Evolutionary conservation across 495 filamentous ascomycete species (phyloP).

Genomic region (Darksidea phi): DNA sequence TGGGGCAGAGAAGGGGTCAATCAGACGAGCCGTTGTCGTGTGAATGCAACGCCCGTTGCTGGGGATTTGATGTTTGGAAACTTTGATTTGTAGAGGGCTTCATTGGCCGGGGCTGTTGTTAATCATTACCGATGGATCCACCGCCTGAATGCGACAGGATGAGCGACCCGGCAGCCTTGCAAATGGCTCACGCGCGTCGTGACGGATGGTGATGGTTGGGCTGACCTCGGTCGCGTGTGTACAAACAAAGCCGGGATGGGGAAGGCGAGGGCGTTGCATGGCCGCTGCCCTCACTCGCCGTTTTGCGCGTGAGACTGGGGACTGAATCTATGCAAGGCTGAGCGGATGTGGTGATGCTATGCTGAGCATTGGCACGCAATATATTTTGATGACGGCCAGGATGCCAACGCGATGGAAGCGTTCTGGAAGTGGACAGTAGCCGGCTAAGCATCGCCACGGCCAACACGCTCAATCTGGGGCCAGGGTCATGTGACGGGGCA

Average conservation of each 20-base stretch:
- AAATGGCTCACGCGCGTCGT: too few species aligned
- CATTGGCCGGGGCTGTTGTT: slow-evolving; percentile 16
- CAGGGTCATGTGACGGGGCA: too few species aligned
- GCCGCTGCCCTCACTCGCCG: too few species aligned
- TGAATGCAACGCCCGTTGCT: slow-evolving; percentile 8
- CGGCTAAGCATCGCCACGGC: too few species aligned
- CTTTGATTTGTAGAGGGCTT: slow-evolving; percentile 1
- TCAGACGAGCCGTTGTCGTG: slow-evolving; percentile 9
- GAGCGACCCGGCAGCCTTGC: not conserved
- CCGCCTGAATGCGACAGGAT: slow-evolving; percentile 25
- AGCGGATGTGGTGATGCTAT: not conserved
- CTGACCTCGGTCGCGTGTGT: not conserved
- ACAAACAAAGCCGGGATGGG: not conserved
- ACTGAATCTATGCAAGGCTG: slow-evolving; percentile 2
- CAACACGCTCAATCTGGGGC: too few species aligned
- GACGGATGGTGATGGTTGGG: not conserved
- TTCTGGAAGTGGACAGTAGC: slow-evolving; percentile 16
- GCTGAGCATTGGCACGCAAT: slow-evolving; percentile 10
- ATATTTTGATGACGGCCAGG: slow-evolving; percentile 21
- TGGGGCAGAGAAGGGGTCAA: slow-evolving; percentile 1
- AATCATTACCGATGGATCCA: slow-evolving; percentile 18
- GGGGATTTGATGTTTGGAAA: slow-evolving; percentile 18
- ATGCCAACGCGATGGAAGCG: slow-evolving; percentile 8
- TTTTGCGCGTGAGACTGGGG: too few species aligned
- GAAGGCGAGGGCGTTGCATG: slow-evolving; percentile 3